Evolutionary conservation across 2,329 filamentous ascomycete species (phyloP).

Genomic region (Hypoxylon sp.): DNA sequence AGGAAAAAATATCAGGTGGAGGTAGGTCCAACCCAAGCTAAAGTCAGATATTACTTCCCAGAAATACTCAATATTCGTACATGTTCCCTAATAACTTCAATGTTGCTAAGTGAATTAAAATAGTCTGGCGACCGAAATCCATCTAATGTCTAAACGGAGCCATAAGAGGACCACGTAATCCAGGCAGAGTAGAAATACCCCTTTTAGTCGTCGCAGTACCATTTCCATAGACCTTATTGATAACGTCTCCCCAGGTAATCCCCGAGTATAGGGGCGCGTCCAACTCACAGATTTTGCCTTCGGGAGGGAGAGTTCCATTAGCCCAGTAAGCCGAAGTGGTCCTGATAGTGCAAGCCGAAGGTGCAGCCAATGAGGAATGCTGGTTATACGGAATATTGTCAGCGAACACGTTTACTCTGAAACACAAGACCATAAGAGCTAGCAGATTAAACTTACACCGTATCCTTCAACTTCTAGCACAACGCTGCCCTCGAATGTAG

Average conservation of each 20-base stretch:
- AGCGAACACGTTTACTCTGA: neutral
- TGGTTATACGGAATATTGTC: conserved; percentile 20
- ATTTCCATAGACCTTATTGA: conserved; percentile 32
- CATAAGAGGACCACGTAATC: conserved; percentile 2
- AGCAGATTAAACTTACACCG: conserved; percentile 53
- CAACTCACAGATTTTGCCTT: conserved; percentile 53
- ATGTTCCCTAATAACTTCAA: neutral
- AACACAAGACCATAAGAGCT: neutral
- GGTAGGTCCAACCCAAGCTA: too few relatives aligned
- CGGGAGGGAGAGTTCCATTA: conserved; percentile 55
- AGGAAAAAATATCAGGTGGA: too few relatives aligned
- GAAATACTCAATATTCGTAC: neutral
- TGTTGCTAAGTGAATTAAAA: neutral
- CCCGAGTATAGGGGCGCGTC: conserved; percentile 32
- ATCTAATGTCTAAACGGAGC: neutral
- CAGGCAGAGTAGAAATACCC: neutral
- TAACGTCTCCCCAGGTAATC: conserved; percentile 36
- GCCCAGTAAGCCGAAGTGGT: conserved; percentile 54
- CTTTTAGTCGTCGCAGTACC: conserved; percentile 26
- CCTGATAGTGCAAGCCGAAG: conserved; percentile 54
- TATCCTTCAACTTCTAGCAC: conserved; percentile 56
- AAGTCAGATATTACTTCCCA: too few relatives aligned
- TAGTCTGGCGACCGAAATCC: neutral
- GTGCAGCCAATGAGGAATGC: conserved; percentile 47
- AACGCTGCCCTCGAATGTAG: conserved; percentile 56